A percentile compares a stretch with the other conserved stretches of the same genome.
Evolutionary conservation across 306 rosid genomes (phyloP).

Genomic region (Castanopsis chinensis): DNA sequence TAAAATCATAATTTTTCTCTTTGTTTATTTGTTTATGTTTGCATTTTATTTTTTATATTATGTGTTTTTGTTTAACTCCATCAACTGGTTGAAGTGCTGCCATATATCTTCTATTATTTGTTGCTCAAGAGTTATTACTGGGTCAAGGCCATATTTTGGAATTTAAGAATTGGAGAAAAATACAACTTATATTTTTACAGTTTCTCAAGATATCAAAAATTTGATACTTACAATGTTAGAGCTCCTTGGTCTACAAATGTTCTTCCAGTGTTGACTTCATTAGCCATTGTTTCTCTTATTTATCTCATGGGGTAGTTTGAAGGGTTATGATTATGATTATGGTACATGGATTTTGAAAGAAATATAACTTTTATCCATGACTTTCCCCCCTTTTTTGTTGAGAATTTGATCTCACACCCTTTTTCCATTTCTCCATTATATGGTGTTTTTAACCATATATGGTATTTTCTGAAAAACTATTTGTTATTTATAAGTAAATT

Average conservation of each 20-base stretch:
- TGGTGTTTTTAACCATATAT: background rate
- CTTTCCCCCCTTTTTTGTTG: background rate
- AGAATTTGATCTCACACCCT: background rate
- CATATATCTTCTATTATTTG: background rate
- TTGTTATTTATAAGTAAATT: background rate
- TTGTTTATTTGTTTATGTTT: too few species aligned
- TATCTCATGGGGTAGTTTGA: background rate
- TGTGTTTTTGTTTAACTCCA: background rate
- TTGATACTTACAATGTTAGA: background rate
- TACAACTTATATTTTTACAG: background rate
- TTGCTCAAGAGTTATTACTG: background rate
- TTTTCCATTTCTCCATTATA: background rate
- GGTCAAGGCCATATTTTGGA: background rate
- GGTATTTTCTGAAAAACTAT: background rate
- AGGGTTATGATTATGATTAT: conserved; percentile 19
- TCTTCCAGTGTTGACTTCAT: background rate
- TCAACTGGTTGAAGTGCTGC: too few species aligned
- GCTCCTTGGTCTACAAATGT: background rate
- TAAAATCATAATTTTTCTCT: too few species aligned
- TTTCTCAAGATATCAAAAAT: background rate
- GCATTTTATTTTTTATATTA: background rate
- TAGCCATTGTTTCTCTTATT: background rate
- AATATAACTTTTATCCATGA: background rate
- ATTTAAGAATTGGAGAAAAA: background rate
- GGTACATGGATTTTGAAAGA: conserved; percentile 43